These are phyloP conservation scores for Coemansia sp. DNA, from an alignment of 192 early-diverging fungal species.

Conservation along the genomic window DNA sequence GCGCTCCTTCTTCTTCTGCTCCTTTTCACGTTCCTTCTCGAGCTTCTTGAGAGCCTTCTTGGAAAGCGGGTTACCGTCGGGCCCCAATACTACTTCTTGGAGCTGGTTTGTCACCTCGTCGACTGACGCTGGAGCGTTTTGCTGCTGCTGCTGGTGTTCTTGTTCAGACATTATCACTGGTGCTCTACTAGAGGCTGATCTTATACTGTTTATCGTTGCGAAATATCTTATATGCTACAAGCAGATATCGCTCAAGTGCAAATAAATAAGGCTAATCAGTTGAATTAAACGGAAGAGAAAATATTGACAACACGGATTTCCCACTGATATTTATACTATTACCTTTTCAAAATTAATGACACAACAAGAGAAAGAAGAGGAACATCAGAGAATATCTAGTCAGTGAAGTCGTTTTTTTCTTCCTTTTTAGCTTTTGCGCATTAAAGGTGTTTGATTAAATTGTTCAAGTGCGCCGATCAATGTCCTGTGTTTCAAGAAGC, in stretches of 20 bases:
- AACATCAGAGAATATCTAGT: not conserved
- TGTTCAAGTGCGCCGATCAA: not conserved
- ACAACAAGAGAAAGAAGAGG: not conserved
- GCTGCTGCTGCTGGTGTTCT: conserved; percentile 17
- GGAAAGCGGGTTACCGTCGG: conserved; percentile 87
- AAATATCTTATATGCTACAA: too few relatives aligned
- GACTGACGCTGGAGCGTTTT: conserved; percentile 2
- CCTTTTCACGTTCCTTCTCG: conserved; percentile 89
- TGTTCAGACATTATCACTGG: conserved; percentile 31
- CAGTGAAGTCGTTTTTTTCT: not conserved
- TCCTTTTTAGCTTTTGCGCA: not conserved
- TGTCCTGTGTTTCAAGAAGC: not conserved
- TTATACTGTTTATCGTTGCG: not conserved
- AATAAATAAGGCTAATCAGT: not conserved
- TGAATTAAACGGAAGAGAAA: not conserved
- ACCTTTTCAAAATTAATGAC: not conserved
- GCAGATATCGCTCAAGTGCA: not conserved
- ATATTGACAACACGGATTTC: too few relatives aligned
- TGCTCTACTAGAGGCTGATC: not conserved
- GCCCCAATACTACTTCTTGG: conserved; percentile 59
- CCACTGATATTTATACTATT: too few relatives aligned
- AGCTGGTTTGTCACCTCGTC: conserved; percentile 47
- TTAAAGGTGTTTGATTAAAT: not conserved
- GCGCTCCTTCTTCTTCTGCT: conserved; percentile 62
- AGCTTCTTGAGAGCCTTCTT: conserved; percentile 94